A percentile compares a stretch with the other conserved stretches of the same genome.
These are phyloP conservation scores for Pontederia paniculata DNA, from an alignment of 176 grass and related monocot genomes.

Conservation along the genomic window DNA sequence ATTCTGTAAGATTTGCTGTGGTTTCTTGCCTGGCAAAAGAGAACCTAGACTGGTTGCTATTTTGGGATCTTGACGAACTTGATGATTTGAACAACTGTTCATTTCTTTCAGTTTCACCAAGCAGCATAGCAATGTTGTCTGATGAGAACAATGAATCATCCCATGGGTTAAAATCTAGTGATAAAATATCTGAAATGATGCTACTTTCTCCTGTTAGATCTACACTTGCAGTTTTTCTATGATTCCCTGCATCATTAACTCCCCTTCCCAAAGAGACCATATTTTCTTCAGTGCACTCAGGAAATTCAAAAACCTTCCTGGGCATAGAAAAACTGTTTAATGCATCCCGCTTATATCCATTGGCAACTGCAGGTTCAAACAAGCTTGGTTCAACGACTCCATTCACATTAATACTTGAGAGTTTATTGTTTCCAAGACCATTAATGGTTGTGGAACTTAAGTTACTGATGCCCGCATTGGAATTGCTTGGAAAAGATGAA, in stretches of 20 bases:
- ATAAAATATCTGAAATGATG: constrained; percentile 80
- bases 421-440: constrained; percentile 23
- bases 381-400: constrained; percentile 16
- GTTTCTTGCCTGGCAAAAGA: constrained; percentile 93
- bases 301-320: constrained; percentile 29
- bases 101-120: constrained; percentile 47
- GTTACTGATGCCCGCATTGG: constrained; percentile 1
- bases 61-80: constrained; percentile 49
- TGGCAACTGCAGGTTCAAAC: constrained; percentile 16
- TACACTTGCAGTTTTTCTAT: constrained; percentile 48
- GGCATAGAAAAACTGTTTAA: constrained; percentile 19
- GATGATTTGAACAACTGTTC: constrained; percentile 21
- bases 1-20: constrained; percentile 34
- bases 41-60: constrained; percentile 76
- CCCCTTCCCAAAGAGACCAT: constrained; percentile 14
- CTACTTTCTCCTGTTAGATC: constrained; percentile 61
- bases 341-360: constrained; percentile 23
- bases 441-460: constrained; percentile 19
- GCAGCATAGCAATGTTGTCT: constrained; percentile 57
- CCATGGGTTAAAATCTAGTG: constrained; percentile 86
- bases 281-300: constrained; percentile 20
- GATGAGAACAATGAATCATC: constrained; percentile 51
- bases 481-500: constrained; percentile 19
- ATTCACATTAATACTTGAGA: constrained; percentile 1
- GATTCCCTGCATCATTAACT: constrained; percentile 31